Evolutionary conservation across 352 stramenopile species (phyloP).

Genomic region (Pythium dissimile): DNA sequence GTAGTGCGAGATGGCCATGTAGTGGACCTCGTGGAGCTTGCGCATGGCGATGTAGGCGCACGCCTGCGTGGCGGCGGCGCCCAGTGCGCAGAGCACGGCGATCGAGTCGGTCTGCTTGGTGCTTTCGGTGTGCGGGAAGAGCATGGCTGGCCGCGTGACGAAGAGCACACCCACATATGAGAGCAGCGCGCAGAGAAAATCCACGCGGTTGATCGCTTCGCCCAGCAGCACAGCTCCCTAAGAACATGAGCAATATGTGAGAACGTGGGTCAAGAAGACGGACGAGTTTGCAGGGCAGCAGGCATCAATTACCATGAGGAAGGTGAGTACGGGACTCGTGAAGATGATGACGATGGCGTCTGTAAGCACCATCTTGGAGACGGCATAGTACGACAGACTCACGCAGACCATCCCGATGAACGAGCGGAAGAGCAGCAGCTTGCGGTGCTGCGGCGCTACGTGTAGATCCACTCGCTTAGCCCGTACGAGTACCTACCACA

Average conservation of each 20-base stretch:
- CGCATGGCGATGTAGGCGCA: conserved; percentile 53
- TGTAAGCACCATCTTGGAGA: conserved; percentile 70
- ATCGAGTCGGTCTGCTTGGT: conserved; percentile 20
- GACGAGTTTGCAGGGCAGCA: background rate
- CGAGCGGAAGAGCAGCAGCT: conserved; percentile 46
- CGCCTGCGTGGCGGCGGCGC: conserved; percentile 43
- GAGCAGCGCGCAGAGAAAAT: conserved; percentile 37
- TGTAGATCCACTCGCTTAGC: conserved; percentile 34
- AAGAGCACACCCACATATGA: conserved; percentile 57
- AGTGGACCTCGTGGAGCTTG: conserved; percentile 47
- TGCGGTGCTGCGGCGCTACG: conserved; percentile 31
- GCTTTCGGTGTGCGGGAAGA: conserved; percentile 34
- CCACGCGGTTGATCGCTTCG: conserved; percentile 43
- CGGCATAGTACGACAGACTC: conserved; percentile 52
- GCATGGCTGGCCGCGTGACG: conserved; percentile 44
- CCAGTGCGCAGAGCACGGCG: conserved; percentile 37
- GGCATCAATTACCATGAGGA: conserved; percentile 47
- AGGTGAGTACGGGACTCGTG: conserved; percentile 56
- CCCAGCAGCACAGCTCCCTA: conserved; percentile 44
- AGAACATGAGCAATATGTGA: background rate
- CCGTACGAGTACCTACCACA: conserved; percentile 30
- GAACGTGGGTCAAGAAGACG: background rate
- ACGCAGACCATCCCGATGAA: conserved; percentile 50
- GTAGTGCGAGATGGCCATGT: conserved; percentile 40
- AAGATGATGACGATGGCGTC: conserved; percentile 70